A percentile compares a stretch with the other conserved stretches of the same genome.
Conservation (phyloP, 208 protist species). For the Naegleria fowleri region DNA sequence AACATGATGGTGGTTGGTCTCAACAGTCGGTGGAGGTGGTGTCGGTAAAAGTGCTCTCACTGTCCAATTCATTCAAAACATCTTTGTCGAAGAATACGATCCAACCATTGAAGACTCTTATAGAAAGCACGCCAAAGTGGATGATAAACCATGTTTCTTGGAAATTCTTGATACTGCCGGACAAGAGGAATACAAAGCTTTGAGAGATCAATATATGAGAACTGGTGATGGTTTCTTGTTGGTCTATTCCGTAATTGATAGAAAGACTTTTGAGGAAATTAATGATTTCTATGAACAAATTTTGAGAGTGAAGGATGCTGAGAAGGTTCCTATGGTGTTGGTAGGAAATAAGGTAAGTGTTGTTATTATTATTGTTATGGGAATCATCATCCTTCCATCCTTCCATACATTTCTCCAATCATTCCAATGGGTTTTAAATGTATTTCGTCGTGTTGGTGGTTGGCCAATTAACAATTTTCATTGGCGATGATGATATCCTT, state of each 20-base stretch:
- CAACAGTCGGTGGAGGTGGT: slow-evolving; percentile 13
- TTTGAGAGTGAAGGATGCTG: slow-evolving; percentile 52
- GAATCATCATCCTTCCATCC: too few species aligned
- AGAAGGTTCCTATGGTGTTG: slow-evolving; percentile 53
- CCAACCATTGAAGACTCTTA: slow-evolving; percentile 66
- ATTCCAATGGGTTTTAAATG: too few species aligned
- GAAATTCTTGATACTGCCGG: slow-evolving; percentile 75
- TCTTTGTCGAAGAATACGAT: slow-evolving; percentile 52
- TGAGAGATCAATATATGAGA: slow-evolving; percentile 46
- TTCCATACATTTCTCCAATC: too few species aligned
- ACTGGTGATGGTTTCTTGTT: slow-evolving; percentile 51
- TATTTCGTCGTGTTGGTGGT: too few species aligned
- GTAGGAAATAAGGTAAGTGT: slow-evolving; percentile 63
- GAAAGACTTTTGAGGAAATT: slow-evolving; percentile 54
- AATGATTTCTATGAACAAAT: slow-evolving; percentile 48
- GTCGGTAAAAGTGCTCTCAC: slow-evolving; percentile 24
- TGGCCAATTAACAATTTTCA: too few species aligned
- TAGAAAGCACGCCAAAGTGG: slow-evolving; percentile 54
- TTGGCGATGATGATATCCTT: too few species aligned
- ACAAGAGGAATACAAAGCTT: slow-evolving; percentile 50
- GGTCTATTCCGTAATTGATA: slow-evolving; percentile 49
- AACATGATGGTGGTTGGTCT: too few species aligned
- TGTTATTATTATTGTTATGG: too few species aligned
- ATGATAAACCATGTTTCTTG: slow-evolving; percentile 53
- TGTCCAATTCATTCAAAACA: slow-evolving; percentile 32